phyloP scores from a whole-genome alignment of 2,329 filamentous ascomycete species.

The Botryotinia globosa region DNA sequence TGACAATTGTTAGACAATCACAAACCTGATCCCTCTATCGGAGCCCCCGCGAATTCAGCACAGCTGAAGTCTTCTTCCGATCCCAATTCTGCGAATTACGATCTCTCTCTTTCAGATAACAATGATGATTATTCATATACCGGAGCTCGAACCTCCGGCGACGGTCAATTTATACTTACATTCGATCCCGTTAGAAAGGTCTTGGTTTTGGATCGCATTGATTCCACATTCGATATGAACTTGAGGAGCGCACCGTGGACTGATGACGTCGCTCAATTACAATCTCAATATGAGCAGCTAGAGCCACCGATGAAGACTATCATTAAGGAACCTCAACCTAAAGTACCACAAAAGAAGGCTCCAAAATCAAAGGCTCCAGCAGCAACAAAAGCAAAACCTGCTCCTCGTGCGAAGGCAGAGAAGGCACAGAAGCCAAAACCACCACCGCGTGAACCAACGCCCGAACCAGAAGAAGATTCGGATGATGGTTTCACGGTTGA shows the following conservation, averaged over 20 bases:
- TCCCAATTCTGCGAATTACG: conserved; percentile 42
- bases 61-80: conserved; percentile 50
- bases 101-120: conserved; percentile 52
- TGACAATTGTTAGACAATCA: conserved; percentile 54
- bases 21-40: conserved; percentile 53
- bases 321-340: conserved; percentile 18
- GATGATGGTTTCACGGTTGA: conserved; percentile 58
- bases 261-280: conserved; percentile 59
- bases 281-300: conserved; percentile 66
- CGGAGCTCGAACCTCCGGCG: conserved; percentile 55
- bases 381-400: conserved; percentile 34
- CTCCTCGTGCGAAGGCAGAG: conserved; percentile 35
- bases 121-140: conserved; percentile 56
- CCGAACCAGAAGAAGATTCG: conserved; percentile 45
- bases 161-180: conserved; percentile 64
- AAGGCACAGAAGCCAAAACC: conserved; percentile 39
- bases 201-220: conserved; percentile 78
- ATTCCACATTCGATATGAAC: conserved; percentile 87
- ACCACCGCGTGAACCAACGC: conserved; percentile 34
- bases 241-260: conserved; percentile 67
- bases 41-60: conserved; percentile 44
- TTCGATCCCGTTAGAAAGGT: conserved; percentile 72
- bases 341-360: conserved; percentile 29
- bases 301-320: conserved; percentile 16
- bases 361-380: conserved; percentile 34